A percentile compares a stretch with the other conserved stretches of the same genome.
These are phyloP conservation scores for Penicillium concentricum DNA, from an alignment of 2,329 filamentous ascomycete species.

Conservation along the genomic window DNA sequence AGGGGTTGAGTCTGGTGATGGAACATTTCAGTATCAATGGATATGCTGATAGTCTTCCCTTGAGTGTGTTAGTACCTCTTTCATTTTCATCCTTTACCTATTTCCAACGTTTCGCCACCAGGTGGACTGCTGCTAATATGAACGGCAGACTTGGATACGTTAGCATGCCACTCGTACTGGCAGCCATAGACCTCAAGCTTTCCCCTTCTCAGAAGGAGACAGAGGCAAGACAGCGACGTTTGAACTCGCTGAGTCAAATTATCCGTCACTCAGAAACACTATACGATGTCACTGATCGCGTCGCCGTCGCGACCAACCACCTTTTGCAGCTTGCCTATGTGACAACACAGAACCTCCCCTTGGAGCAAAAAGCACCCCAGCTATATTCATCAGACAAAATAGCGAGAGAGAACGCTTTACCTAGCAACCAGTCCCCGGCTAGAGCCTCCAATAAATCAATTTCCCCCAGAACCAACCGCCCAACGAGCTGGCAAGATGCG, in stretches of 20 bases:
- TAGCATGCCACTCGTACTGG: conserved; percentile 28
- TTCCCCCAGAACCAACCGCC: not conserved
- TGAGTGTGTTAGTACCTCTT: conserved; percentile 45
- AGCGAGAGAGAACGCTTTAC: not conserved
- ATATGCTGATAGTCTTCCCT: conserved; percentile 49
- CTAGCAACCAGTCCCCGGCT: no score
- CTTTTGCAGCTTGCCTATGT: conserved; percentile 27
- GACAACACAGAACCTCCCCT: conserved; percentile 25
- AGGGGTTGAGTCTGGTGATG: conserved; percentile 47
- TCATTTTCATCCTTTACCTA: not conserved
- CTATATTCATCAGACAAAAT: not conserved
- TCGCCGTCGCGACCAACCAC: conserved; percentile 25
- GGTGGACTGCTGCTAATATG: not conserved
- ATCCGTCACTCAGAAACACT: conserved; percentile 24
- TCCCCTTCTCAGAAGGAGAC: conserved; percentile 19
- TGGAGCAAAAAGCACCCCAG: not conserved
- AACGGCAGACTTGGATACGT: conserved; percentile 24
- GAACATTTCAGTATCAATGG: conserved; percentile 50
- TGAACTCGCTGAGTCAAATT: conserved; percentile 23
- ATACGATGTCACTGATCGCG: conserved; percentile 30
- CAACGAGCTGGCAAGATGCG: conserved; percentile 26
- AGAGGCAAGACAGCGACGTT: conserved; percentile 14
- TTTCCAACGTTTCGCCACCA: not conserved
- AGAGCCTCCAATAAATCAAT: not conserved
- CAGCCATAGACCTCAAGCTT: conserved; percentile 31